Evolutionary conservation across 805 yeast species (phyloP).

Genomic region (Ogataea paraovalis): DNA sequence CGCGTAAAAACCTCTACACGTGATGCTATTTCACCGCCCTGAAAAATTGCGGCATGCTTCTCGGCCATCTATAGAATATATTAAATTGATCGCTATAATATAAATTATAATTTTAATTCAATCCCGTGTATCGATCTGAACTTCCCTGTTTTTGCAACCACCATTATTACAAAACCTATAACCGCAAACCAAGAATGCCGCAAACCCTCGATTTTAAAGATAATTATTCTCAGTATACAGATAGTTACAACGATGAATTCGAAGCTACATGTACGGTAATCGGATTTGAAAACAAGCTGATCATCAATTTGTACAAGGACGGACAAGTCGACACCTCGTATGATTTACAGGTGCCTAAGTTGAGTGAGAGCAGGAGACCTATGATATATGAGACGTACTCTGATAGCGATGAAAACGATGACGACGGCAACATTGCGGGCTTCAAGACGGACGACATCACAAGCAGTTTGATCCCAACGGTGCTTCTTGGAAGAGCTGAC

Average conservation of each 20-base stretch:
- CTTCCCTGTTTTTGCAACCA: too few species aligned
- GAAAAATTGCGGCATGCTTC: too few species aligned
- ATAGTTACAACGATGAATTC: slow-evolving; percentile 4
- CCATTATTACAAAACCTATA: too few species aligned
- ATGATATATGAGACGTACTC: slow-evolving; percentile 7
- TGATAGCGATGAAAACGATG: slow-evolving; percentile 14
- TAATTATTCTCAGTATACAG: slow-evolving; percentile 10
- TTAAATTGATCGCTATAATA: too few species aligned
- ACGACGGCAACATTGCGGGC: slow-evolving; percentile 32
- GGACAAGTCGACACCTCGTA: slow-evolving; percentile 48
- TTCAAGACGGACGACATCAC: slow-evolving; percentile 4
- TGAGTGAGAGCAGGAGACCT: slow-evolving; percentile 15
- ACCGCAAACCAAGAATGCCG: too few species aligned
- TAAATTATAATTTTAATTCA: too few species aligned
- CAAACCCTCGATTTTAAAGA: slow-evolving; percentile 6
- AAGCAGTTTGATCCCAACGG: slow-evolving; percentile 19
- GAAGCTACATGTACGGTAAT: slow-evolving; percentile 23
- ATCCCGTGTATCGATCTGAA: too few species aligned
- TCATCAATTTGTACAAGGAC: slow-evolving; percentile 38
- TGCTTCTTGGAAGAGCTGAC: slow-evolving; percentile 43
- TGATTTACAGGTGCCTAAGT: slow-evolving; percentile 34
- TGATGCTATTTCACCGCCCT: too few species aligned
- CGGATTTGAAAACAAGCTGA: slow-evolving; percentile 36
- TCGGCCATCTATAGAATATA: too few species aligned
- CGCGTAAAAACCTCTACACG: too few species aligned